Conservation (phyloP, 768 basidiomycete genomes). For the Terana coerulea region DNA sequence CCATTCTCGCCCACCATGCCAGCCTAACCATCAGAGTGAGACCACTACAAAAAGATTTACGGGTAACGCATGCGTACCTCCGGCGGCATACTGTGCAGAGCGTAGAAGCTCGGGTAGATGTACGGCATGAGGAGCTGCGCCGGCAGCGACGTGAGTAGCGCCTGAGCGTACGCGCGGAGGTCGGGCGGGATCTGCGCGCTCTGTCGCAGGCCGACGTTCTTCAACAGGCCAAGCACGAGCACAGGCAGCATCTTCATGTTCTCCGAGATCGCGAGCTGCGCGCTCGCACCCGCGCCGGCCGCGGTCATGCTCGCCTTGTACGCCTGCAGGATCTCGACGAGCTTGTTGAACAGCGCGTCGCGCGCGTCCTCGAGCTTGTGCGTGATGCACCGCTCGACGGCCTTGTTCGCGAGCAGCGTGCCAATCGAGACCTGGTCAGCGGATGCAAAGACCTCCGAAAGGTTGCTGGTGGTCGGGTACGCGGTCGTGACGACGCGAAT, state of each 20-base stretch:
- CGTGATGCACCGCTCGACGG: slow-evolving; percentile 51
- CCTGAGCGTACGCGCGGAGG: slow-evolving; percentile 92
- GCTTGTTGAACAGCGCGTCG: slow-evolving; percentile 51
- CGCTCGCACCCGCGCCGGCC: slow-evolving; percentile 88
- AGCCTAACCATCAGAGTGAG: slow-evolving; percentile 7
- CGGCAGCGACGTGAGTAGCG: slow-evolving; percentile 85
- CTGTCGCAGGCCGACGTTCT: slow-evolving; percentile 95
- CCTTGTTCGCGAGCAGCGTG: slow-evolving; percentile 54
- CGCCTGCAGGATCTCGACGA: slow-evolving; percentile 48
- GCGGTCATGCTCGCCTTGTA: slow-evolving; percentile 95
- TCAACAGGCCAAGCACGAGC: slow-evolving; percentile 83
- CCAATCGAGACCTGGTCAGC: slow-evolving; percentile 54
- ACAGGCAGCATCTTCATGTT: slow-evolving; percentile 95
- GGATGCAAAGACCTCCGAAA: slow-evolving; percentile 53
- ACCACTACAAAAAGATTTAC: slow-evolving; percentile 16
- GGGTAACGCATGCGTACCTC: no score
- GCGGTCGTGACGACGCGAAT: slow-evolving; percentile 60
- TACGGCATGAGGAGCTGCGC: slow-evolving; percentile 91
- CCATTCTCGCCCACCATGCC: slow-evolving; percentile 91
- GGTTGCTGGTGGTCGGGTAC: slow-evolving; percentile 53
- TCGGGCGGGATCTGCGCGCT: slow-evolving; percentile 97
- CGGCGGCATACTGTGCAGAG: slow-evolving; percentile 92
- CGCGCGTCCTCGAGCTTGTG: slow-evolving; percentile 56
- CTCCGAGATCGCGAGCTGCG: slow-evolving; percentile 87
- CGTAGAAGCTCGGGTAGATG: slow-evolving; percentile 93